phyloP scores from a whole-genome alignment of 2,329 filamentous ascomycete genomes.

The Davidsoniella virescens region DNA sequence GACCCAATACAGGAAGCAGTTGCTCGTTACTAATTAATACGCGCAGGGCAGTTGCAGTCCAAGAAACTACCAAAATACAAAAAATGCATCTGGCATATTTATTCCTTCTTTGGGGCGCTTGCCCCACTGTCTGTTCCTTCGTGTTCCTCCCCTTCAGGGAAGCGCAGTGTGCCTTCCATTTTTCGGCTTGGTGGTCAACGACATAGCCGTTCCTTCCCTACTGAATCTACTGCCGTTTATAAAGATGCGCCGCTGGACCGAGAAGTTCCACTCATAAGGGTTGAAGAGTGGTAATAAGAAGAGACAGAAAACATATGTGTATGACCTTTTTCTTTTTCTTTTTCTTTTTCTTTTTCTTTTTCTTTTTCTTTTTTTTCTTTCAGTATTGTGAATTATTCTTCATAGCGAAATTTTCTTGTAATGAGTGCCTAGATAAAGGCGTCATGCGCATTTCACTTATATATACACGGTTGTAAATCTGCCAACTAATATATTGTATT shows the following conservation, averaged over 20 bases:
- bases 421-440: too few species aligned
- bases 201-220: conserved; percentile 3
- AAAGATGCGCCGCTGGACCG: conserved; percentile 5
- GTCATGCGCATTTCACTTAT: too few species aligned
- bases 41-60: not conserved
- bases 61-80: not conserved
- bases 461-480: too few species aligned
- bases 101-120: not conserved
- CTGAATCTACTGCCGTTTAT: not conserved
- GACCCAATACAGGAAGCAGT: too few species aligned
- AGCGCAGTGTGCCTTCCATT: not conserved
- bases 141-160: not conserved
- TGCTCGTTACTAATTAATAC: too few species aligned
- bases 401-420: too few species aligned
- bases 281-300: not conserved
- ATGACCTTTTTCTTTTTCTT: too few species aligned
- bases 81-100: not conserved
- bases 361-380: too few species aligned
- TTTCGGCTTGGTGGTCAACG: conserved; percentile 3
- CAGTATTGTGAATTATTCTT: too few species aligned
- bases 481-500: too few species aligned
- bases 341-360: too few species aligned
- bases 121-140: not conserved
- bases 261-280: not conserved
- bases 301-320: not conserved